phyloP scores from a whole-genome alignment of 768 basidiomycete species.

The Inosperma sp. region DNA sequence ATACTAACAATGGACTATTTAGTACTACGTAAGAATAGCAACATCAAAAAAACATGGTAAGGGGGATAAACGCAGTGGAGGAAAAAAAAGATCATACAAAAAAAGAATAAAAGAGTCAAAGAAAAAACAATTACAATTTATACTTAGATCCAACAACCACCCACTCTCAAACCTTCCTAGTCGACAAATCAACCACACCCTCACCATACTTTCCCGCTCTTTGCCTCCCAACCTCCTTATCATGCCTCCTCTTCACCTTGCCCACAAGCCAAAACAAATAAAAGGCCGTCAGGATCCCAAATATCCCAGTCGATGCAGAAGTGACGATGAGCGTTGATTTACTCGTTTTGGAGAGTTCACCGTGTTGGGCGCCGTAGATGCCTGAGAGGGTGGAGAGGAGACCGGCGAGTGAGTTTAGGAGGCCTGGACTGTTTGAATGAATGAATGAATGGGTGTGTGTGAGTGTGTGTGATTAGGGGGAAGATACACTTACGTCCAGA shows the following conservation, averaged over 20 bases:
- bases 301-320: slow-evolving; percentile 26
- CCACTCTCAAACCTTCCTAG: slow-evolving; percentile 5
- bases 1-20: too few species aligned
- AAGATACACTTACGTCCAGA: slow-evolving; percentile 44
- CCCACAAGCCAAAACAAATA: slow-evolving; percentile 17
- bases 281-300: slow-evolving; percentile 1
- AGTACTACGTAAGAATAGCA: too few species aligned
- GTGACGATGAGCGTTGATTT: slow-evolving; percentile 49
- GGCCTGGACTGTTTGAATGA: slow-evolving; percentile 41
- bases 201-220: slow-evolving; percentile 24
- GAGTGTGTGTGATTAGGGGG: not conserved
- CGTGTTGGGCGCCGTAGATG: slow-evolving; percentile 47
- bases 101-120: too few species aligned
- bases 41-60: too few species aligned
- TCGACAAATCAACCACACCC: slow-evolving; percentile 23
- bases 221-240: slow-evolving; percentile 22
- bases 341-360: slow-evolving; percentile 39
- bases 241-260: slow-evolving; percentile 23
- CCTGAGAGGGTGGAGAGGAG: slow-evolving; percentile 51
- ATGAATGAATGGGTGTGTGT: slow-evolving; percentile 5
- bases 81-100: too few species aligned
- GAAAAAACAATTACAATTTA: too few species aligned
- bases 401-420: slow-evolving; percentile 53
- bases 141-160: too few species aligned
- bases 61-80: too few species aligned